Evolutionary conservation across 2,329 filamentous ascomycete species (phyloP).

Genomic region (Myriosclerotinia curreyana): DNA sequence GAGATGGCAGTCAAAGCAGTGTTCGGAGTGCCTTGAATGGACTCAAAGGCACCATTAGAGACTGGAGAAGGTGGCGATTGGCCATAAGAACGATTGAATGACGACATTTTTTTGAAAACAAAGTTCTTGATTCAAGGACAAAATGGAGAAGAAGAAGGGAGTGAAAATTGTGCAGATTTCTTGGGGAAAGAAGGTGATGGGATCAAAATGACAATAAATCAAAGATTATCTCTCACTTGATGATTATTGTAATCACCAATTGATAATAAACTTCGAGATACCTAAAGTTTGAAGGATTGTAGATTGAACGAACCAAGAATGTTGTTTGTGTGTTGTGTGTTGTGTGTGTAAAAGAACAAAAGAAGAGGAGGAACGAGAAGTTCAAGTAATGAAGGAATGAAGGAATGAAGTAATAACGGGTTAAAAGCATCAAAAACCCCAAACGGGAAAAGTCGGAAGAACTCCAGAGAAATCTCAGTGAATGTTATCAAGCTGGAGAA

Average conservation of each 20-base stretch:
- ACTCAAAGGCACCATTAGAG: constrained; percentile 52
- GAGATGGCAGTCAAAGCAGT: constrained; percentile 63
- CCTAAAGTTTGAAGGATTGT: background rate
- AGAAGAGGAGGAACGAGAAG: background rate
- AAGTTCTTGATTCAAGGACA: background rate
- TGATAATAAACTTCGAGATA: constrained; percentile 1
- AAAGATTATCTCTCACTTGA: constrained; percentile 14
- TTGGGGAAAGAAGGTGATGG: background rate
- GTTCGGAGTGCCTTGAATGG: constrained; percentile 61
- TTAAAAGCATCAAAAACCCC: background rate
- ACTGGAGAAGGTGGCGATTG: constrained; percentile 40
- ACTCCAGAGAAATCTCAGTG: background rate
- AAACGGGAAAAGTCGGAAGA: background rate
- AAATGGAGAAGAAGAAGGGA: background rate
- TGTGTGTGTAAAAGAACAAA: constrained; percentile 9
- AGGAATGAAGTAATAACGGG: too few species aligned
- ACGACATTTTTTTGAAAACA: constrained; percentile 21
- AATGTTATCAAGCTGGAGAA: background rate
- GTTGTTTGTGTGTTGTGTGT: background rate
- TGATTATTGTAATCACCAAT: background rate
- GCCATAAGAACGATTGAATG: constrained; percentile 20
- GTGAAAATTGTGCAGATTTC: constrained; percentile 8
- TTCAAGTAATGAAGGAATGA: too few species aligned
- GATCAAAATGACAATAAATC: background rate
- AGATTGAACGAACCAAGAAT: constrained; percentile 5